Base-by-base conservation (phyloP, 2,329 filamentous ascomycete genomes). In the Chaetomiaceae sp. region DNA sequence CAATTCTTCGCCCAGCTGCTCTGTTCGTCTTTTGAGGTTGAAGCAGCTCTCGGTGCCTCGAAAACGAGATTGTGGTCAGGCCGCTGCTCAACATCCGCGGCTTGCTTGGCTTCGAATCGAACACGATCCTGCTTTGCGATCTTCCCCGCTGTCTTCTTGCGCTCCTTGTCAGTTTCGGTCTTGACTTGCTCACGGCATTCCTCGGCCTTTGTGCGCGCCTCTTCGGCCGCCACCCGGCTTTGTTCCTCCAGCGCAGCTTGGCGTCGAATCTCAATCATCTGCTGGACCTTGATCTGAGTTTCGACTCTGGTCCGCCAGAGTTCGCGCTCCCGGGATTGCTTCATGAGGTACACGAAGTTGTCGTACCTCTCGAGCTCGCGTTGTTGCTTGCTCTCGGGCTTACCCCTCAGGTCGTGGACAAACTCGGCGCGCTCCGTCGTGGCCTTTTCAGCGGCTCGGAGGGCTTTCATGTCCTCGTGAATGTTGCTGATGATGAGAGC, bases 261-360 rank as follows among this genome's bases (percentile, higher is more conserved):
- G 10, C 18, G 35, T 11, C 20, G 12, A 3, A 18, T 29, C 30
- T 43, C 24, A 7, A 47, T 41, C 12, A 46, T 42, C 4, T 19
- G 29, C 41, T 50, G 15, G 5, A 22, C 40, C 8, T n/a, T 34
- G 8, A 11, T 30, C 32, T 18, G 24, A 4, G 38, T 30, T 22
- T 47, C 45, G 3, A 48, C 40, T 8, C 48, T 15, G 22, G 18
- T 6, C 7, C 48, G 37, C 45, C 45, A 51, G 11, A 51, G 20
- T 22, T 48, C 48, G 7, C 45, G 37, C 7, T 38, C 27, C 10
- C 41, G 45, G 6, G 45, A 35, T 41, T 45, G 18, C 20, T 17
- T 35, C n/a, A 48, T 45, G n/a, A 51, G 29, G 7, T 8, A 6
- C 8, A 27, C 8, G 3, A 34, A 47, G 3, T 45, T n/a, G 24